Evolutionary conservation across 202 grass and related monocot species (phyloP).

Genomic region (Zizania palustris): DNA sequence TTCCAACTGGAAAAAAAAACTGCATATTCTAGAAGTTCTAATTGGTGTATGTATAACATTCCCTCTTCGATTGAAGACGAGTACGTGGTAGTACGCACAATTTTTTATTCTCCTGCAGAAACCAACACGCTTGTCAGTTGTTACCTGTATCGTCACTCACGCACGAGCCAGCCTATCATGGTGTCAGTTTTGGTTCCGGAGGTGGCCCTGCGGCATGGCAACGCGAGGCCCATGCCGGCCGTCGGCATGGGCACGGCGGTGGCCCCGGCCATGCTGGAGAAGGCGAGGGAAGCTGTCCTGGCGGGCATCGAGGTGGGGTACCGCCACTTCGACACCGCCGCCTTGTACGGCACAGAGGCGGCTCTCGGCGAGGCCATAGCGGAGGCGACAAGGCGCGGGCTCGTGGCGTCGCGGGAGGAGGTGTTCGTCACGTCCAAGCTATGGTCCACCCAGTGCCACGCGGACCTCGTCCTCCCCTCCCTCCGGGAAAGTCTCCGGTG

Average conservation of each 20-base stretch:
- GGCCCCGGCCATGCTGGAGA: conserved; percentile 20
- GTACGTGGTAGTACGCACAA: too few relatives aligned
- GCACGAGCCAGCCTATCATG: not conserved
- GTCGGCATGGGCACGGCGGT: conserved; percentile 55
- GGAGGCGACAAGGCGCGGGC: conserved; percentile 40
- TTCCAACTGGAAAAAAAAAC: too few relatives aligned
- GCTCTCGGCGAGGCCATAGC: conserved; percentile 47
- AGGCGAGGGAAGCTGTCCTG: conserved; percentile 35
- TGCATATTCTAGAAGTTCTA: too few relatives aligned
- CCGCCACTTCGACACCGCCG: conserved; percentile 61
- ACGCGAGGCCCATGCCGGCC: conserved; percentile 46
- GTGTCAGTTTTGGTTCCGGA: conserved; percentile 19
- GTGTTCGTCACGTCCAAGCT: conserved; percentile 70
- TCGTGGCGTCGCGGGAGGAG: conserved; percentile 53
- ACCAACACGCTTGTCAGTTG: too few relatives aligned
- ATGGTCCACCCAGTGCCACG: conserved; percentile 55
- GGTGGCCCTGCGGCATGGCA: conserved; percentile 34
- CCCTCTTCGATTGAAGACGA: too few relatives aligned
- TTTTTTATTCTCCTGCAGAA: too few relatives aligned
- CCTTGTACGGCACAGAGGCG: conserved; percentile 46
- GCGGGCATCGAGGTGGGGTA: conserved; percentile 61
- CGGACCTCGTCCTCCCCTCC: conserved; percentile 52
- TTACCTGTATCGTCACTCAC: too few relatives aligned
- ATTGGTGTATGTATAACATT: too few relatives aligned
- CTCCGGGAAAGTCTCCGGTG: conserved; percentile 53